Percentiles rank a stretch among this genome's conserved stretches.
These are phyloP conservation scores for Trypanosoma theileri DNA, from an alignment of 208 protist species.

Conservation along the genomic window DNA sequence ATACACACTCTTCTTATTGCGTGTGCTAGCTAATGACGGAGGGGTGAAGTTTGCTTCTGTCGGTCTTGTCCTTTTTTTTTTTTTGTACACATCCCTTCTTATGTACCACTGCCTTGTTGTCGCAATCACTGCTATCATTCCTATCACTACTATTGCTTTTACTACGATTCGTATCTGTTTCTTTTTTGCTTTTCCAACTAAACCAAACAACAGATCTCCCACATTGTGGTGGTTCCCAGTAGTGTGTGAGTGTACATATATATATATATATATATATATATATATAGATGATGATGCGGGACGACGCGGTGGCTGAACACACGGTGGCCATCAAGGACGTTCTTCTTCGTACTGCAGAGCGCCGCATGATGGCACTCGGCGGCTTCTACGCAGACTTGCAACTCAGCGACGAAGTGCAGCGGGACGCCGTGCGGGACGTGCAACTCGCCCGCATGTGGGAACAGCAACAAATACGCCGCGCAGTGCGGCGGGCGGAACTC, in stretches of 20 bases:
- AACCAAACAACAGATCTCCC: too few relatives aligned
- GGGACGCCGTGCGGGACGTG: slow-evolving; percentile 1
- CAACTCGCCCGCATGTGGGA: slow-evolving; percentile 20
- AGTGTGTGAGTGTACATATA: not conserved
- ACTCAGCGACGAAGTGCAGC: slow-evolving; percentile 8
- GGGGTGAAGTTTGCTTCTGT: not conserved
- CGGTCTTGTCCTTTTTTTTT: not conserved
- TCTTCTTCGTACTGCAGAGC: slow-evolving; percentile 4
- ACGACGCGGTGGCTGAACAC: not conserved
- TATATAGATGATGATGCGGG: not conserved
- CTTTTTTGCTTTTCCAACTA: not conserved
- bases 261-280: slow-evolving; percentile 8
- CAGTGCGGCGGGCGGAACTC: slow-evolving; percentile 16
- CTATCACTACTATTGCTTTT: slow-evolving; percentile 3
- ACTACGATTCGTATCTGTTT: not conserved
- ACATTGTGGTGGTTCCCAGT: too few relatives aligned
- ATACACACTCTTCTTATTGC: too few relatives aligned
- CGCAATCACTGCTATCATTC: not conserved
- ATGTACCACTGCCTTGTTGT: slow-evolving; percentile 13
- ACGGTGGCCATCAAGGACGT: not conserved
- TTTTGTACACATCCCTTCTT: slow-evolving; percentile 25
- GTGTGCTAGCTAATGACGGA: too few relatives aligned
- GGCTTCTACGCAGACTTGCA: slow-evolving; percentile 15
- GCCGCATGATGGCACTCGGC: slow-evolving; percentile 19
- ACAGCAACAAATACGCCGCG: not conserved